Percentiles rank a stretch among this genome's conserved stretches.
Evolutionary conservation across 176 grass and related monocot species (phyloP).

Genomic region (Avena eriantha): DNA sequence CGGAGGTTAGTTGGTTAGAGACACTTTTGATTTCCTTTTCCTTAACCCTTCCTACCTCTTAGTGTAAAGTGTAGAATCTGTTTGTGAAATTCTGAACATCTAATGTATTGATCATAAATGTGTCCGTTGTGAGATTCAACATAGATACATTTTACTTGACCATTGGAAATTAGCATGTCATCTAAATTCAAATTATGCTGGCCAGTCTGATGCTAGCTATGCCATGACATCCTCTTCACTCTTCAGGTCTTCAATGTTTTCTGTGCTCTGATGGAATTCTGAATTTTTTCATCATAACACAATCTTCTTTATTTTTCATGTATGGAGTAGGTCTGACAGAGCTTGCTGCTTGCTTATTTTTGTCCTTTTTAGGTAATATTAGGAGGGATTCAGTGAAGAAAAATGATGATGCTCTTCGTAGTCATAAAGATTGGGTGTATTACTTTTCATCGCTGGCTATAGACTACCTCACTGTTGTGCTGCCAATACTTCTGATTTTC

Average conservation of each 20-base stretch:
- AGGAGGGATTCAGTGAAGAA: constrained; percentile 53
- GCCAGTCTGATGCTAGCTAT: neutral
- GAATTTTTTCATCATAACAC: neutral
- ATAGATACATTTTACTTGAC: neutral
- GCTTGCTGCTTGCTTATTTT: constrained; percentile 22
- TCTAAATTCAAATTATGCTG: neutral
- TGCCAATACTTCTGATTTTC: constrained; percentile 82
- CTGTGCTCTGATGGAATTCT: neutral
- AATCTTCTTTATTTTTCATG: constrained; percentile 28
- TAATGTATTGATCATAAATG: constrained; percentile 8
- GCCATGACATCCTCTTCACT: neutral
- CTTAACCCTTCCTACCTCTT: neutral
- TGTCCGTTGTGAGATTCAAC: neutral
- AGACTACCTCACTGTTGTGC: constrained; percentile 72
- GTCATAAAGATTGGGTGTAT: constrained; percentile 51
- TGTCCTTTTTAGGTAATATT: constrained; percentile 51
- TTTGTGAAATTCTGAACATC: constrained; percentile 5
- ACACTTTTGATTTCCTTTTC: constrained; percentile 21
- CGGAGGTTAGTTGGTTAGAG: constrained; percentile 43
- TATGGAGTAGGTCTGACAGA: constrained; percentile 26
- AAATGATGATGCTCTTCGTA: constrained; percentile 50
- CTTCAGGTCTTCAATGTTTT: constrained; percentile 3
- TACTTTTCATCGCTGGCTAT: constrained; percentile 57
- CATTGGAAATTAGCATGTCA: neutral
- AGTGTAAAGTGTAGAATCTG: neutral